A percentile compares a stretch with the other conserved stretches of the same genome.
Conservation (phyloP, 1,284 basidiomycete genomes). For the Melampsora abietis-canadensis region DNA sequence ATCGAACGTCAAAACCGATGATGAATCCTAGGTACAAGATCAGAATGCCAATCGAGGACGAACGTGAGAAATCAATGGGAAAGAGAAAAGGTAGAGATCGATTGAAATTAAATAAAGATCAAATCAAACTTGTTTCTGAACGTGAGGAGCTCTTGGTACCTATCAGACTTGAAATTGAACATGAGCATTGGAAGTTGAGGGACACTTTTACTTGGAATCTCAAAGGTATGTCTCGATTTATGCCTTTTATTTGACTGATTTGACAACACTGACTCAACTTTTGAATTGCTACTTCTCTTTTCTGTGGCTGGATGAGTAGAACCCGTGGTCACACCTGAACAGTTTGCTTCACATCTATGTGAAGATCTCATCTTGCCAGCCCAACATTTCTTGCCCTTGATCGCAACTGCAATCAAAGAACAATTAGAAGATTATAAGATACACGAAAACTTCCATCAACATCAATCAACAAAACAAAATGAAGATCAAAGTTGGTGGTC, state of each 20-base stretch:
- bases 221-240: slow-evolving; percentile 62
- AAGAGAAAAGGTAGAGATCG: slow-evolving; percentile 48
- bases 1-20: slow-evolving; percentile 46
- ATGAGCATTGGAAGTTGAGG: slow-evolving; percentile 80
- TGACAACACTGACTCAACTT: neutral
- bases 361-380: slow-evolving; percentile 82
- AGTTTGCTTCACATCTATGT: slow-evolving; percentile 82
- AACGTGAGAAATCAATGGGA: slow-evolving; percentile 61
- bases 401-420: slow-evolving; percentile 79
- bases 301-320: slow-evolving; percentile 59
- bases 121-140: slow-evolving; percentile 62
- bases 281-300: too few species aligned
- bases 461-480: slow-evolving; percentile 31
- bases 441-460: slow-evolving; percentile 48
- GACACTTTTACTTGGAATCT: slow-evolving; percentile 98
- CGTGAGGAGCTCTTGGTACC: slow-evolving; percentile 78
- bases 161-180: slow-evolving; percentile 89
- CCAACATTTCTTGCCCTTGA: slow-evolving; percentile 65
- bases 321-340: slow-evolving; percentile 78
- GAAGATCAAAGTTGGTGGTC: slow-evolving; percentile 46
- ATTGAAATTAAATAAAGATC: slow-evolving; percentile 47
- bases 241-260: neutral
- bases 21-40: slow-evolving; percentile 48
- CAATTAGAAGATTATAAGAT: slow-evolving; percentile 70
- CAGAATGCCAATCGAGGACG: slow-evolving; percentile 46